Conservation (phyloP, 352 stramenopile genomes). For the Pythium guiyangense region DNA sequence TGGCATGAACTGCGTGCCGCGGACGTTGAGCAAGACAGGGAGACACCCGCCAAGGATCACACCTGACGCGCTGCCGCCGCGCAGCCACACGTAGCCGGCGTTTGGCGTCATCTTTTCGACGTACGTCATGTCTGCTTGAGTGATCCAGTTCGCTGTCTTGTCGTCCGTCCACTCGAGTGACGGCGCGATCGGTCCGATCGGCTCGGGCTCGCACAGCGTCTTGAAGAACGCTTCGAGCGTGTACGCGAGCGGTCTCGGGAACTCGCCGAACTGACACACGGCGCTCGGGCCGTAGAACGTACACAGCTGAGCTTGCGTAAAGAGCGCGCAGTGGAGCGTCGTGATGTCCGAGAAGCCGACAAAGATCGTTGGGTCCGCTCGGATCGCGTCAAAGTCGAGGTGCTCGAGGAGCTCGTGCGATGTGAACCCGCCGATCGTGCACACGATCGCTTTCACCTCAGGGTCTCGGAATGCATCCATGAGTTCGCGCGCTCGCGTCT, state of each 20-base stretch:
- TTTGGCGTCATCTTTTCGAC: slow-evolving; percentile 39
- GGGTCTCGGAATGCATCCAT: slow-evolving; percentile 51
- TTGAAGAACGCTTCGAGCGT: slow-evolving; percentile 38
- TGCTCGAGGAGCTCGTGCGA: slow-evolving; percentile 58
- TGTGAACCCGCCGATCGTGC: slow-evolving; percentile 52
- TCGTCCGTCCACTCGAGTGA: slow-evolving; percentile 57
- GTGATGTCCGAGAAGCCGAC: slow-evolving; percentile 60
- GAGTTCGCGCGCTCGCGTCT: slow-evolving; percentile 34
- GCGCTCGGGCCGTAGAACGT: slow-evolving; percentile 61
- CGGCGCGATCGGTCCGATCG: slow-evolving; percentile 26
- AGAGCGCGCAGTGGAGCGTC: slow-evolving; percentile 53
- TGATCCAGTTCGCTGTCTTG: slow-evolving; percentile 62
- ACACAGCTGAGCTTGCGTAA: slow-evolving; percentile 30
- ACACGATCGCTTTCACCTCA: slow-evolving; percentile 36
- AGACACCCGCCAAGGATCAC: slow-evolving; percentile 50
- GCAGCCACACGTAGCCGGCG: slow-evolving; percentile 38
- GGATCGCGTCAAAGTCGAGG: slow-evolving; percentile 48
- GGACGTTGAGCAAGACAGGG: slow-evolving; percentile 48
- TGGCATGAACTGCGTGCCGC: slow-evolving; percentile 42
- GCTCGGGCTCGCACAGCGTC: slow-evolving; percentile 15
- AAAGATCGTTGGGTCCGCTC: slow-evolving; percentile 45
- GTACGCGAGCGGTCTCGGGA: slow-evolving; percentile 38
- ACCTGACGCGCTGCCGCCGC: slow-evolving; percentile 22
- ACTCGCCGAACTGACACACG: slow-evolving; percentile 56
- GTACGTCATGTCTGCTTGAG: slow-evolving; percentile 33